phyloP scores from a whole-genome alignment of 1,284 basidiomycete genomes.

The Volvariella surrecta region DNA sequence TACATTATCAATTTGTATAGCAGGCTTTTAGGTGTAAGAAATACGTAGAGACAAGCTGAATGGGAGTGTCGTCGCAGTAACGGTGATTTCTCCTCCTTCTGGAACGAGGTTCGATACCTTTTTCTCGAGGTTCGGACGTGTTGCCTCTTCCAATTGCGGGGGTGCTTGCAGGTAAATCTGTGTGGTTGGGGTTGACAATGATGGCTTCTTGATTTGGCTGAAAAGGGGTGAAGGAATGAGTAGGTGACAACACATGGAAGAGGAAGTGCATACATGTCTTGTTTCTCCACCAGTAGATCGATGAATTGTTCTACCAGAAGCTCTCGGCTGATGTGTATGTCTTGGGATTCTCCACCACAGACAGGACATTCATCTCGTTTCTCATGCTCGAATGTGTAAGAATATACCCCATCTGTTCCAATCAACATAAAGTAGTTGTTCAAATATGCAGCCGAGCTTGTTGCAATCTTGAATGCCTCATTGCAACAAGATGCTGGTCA shows the following conservation, averaged over 20 bases:
- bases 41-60: constrained; percentile 77
- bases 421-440: constrained; percentile 99
- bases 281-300: constrained; percentile 76
- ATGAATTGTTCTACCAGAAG: constrained; percentile 81
- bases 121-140: constrained; percentile 84
- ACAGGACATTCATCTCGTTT: constrained; percentile 92
- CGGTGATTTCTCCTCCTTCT: constrained; percentile 71
- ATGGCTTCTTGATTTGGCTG: constrained; percentile 93
- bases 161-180: constrained; percentile 92
- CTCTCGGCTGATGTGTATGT: constrained; percentile 58
- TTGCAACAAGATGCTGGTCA: constrained; percentile 96
- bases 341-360: constrained; percentile 86
- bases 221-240: background rate
- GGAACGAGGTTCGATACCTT: constrained; percentile 74
- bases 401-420: constrained; percentile 95
- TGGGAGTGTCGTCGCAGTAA: constrained; percentile 84
- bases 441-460: constrained; percentile 86
- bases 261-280: constrained; percentile 60
- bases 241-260: constrained; percentile 4
- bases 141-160: constrained; percentile 80
- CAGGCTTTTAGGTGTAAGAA: constrained; percentile 33
- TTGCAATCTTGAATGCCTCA: constrained; percentile 98
- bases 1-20: background rate
- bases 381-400: constrained; percentile 96
- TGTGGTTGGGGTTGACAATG: constrained; percentile 57